Conservation (phyloP, 495 filamentous ascomycete species). For the Coniosporium apollinis region DNA sequence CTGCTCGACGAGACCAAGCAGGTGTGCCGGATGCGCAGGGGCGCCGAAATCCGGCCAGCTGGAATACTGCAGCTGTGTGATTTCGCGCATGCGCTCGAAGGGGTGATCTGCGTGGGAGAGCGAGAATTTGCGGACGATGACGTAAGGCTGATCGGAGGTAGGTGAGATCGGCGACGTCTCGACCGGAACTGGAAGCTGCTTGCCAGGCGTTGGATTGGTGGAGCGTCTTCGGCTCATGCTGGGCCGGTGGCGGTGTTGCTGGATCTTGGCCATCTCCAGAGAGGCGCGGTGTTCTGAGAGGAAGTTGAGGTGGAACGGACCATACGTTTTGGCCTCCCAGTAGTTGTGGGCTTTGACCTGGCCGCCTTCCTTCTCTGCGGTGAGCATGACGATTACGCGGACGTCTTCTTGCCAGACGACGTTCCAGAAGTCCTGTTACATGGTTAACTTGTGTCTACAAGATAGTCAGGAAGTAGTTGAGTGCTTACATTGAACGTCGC, state of each 20-base stretch:
- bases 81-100: constrained; percentile 75
- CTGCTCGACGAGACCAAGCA: constrained; percentile 75
- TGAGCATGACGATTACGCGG: constrained; percentile 86
- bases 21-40: constrained; percentile 71
- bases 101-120: constrained; percentile 60
- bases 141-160: constrained; percentile 46
- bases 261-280: constrained; percentile 39
- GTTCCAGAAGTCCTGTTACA: constrained; percentile 96
- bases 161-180: constrained; percentile 8
- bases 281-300: constrained; percentile 68
- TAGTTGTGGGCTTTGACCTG: constrained; percentile 92
- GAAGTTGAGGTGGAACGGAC: constrained; percentile 55
- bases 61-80: constrained; percentile 88
- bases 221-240: constrained; percentile 26
- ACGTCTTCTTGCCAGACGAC: constrained; percentile 95
- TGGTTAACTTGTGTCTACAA: too few species aligned
- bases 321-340: constrained; percentile 71
- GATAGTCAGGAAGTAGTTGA: too few species aligned
- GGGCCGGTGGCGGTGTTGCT: constrained; percentile 17
- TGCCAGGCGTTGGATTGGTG: constrained; percentile 15
- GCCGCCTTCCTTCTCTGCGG: constrained; percentile 87
- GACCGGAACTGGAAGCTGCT: constrained; percentile 8
- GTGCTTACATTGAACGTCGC: constrained; percentile 73
- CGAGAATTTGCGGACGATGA: constrained; percentile 75
- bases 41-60: constrained; percentile 95